Conservation (phyloP, 2,329 filamentous ascomycete species). For the Diaporthe sp. region DNA sequence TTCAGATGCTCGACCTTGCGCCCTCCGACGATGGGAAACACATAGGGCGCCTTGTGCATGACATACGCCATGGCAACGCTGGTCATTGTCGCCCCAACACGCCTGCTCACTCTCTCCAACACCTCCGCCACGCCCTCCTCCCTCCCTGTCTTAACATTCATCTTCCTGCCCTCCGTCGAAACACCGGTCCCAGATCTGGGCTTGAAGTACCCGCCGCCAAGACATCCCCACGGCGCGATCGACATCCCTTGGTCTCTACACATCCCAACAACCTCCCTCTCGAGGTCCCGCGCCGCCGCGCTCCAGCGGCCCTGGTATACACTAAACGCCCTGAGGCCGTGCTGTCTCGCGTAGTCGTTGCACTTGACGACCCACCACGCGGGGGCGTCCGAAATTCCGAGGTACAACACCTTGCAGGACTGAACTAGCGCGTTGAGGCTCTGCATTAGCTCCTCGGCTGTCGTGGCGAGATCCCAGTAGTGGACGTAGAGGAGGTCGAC, state of each 20-base stretch:
- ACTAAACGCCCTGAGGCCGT: slow-evolving; percentile 70
- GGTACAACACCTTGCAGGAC: slow-evolving; percentile 69
- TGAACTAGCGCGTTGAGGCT: slow-evolving; percentile 65
- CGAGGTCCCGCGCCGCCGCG: slow-evolving; percentile 72
- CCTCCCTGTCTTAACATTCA: slow-evolving; percentile 58
- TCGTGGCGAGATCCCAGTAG: slow-evolving; percentile 69
- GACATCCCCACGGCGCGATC: slow-evolving; percentile 66
- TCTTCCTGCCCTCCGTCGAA: slow-evolving; percentile 51
- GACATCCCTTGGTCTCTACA: slow-evolving; percentile 65
- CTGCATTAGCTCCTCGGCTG: slow-evolving; percentile 69
- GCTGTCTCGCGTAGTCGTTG: slow-evolving; percentile 62
- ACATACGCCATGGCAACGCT: slow-evolving; percentile 78
- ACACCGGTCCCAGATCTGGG: slow-evolving; percentile 47
- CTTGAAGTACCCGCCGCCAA: slow-evolving; percentile 59
- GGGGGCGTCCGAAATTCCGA: slow-evolving; percentile 75
- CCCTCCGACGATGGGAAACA: slow-evolving; percentile 81
- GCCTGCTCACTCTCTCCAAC: slow-evolving; percentile 63
- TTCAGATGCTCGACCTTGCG: slow-evolving; percentile 78
- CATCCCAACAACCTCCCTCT: slow-evolving; percentile 78
- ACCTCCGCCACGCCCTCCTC: slow-evolving; percentile 65
- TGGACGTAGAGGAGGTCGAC: slow-evolving; percentile 74
- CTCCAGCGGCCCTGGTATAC: slow-evolving; percentile 77
- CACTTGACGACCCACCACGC: slow-evolving; percentile 73
- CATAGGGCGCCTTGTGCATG: slow-evolving; percentile 77
- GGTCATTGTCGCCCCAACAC: slow-evolving; percentile 58